phyloP scores from a whole-genome alignment of 345 rosid species.

The Pistacia integerrima region DNA sequence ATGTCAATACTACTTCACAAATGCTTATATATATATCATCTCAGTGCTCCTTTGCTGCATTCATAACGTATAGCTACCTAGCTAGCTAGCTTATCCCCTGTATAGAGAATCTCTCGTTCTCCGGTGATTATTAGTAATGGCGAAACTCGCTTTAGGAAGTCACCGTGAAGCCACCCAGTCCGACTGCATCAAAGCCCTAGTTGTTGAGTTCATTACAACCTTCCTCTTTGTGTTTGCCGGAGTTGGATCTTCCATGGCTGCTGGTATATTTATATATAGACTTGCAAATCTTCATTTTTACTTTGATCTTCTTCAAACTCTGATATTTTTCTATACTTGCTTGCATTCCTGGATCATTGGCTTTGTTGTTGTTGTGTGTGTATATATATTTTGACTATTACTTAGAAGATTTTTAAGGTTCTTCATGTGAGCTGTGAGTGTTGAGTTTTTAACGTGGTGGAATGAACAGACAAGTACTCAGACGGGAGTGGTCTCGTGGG shows the following conservation, averaged over 20 bases:
- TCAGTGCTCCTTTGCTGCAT: neutral
- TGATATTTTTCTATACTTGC: neutral
- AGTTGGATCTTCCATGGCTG: slow-evolving; percentile 81
- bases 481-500: slow-evolving; percentile 51
- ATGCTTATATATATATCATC: neutral
- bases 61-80: neutral
- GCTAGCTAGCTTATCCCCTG: neutral
- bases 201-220: slow-evolving; percentile 80
- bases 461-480: slow-evolving; percentile 41
- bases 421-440: neutral
- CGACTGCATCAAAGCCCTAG: slow-evolving; percentile 75
- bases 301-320: too few species aligned
- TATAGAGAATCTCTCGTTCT: neutral
- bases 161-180: slow-evolving; percentile 60
- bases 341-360: neutral
- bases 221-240: slow-evolving; percentile 84
- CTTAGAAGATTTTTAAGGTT: too few species aligned
- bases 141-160: slow-evolving; percentile 66
- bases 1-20: too few species aligned
- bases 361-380: too few species aligned
- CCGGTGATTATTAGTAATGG: slow-evolving; percentile 34
- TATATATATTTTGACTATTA: too few species aligned
- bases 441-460: neutral
- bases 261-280: slow-evolving; percentile 39
- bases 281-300: too few species aligned